Evolutionary conservation across 306 rosid species (phyloP), one percentile per base, ranked within the genome.

Genomic region (Cucurbita argyrosperma): DNA sequence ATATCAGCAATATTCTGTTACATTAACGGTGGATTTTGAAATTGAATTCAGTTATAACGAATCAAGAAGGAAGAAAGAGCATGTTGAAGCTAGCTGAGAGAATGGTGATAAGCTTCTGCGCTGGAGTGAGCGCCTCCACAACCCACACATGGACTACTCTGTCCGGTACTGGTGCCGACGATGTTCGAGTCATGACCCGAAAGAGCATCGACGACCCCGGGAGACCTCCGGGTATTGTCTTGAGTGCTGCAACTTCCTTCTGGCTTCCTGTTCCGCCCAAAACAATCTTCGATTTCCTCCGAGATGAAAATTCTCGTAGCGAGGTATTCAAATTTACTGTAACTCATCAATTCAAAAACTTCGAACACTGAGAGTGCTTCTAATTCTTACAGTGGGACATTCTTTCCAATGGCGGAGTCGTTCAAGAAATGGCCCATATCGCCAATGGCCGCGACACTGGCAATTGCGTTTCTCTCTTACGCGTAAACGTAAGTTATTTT

Each of bases 401-500:
- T 80, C 99, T 95, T 57, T 91, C 99, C 2, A 91, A 95, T 42
- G 97, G 97, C 0, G 96, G 97, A 74, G 89, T 78, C 43, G 96
- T 91, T 50, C 97, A 91, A 87, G 97, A 91, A 87, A 91, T 95
- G 96, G 97, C 96, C 10, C 99, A 95, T 79, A 91, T 95, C 57
- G 97, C 99, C 43, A 91, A 91, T 13, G 99, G 97, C 43, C 75
- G 90, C 6, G 96, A 95, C 14, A 91, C 96, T 0, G 99, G 99
- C 58, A 95, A 95, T 18, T 89, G 91, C 12, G 96, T 95, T 0
- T 95, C 99, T 30, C 84, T 95, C 3, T 90, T 95, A 5, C 79
- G 99, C 75, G 97, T 95, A 39, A 95, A 91, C 70, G 99, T 95
- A 84, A 10, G 80, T 50, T 50, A 50, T 50, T 14, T 3, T 1